A percentile compares a stretch with the other conserved stretches of the same genome.
These are phyloP conservation scores for Wickerhamomyces sp. DNA, from an alignment of 1,139 yeast genomes.

Conservation along the genomic window DNA sequence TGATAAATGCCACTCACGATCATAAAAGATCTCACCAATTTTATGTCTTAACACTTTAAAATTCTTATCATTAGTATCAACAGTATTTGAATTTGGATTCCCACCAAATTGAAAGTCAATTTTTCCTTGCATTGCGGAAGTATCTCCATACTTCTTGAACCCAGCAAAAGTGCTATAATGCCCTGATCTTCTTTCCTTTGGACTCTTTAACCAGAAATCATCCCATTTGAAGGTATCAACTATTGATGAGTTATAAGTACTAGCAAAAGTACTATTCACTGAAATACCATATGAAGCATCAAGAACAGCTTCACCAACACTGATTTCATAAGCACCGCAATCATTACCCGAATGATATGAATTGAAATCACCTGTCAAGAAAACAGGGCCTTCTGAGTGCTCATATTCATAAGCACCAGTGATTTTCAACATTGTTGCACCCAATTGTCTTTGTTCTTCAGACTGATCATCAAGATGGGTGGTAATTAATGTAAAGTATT, in stretches of 20 bases:
- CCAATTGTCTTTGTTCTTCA: slow-evolving; percentile 34
- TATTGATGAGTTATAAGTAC: slow-evolving; percentile 14
- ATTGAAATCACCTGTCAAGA: slow-evolving; percentile 39
- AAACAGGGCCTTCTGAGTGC: slow-evolving; percentile 31
- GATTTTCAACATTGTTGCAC: slow-evolving; percentile 30
- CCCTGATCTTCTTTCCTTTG: slow-evolving; percentile 24
- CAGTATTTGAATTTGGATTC: slow-evolving; percentile 23
- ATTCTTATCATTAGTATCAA: slow-evolving; percentile 3
- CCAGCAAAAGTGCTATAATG: slow-evolving; percentile 37
- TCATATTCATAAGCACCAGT: slow-evolving; percentile 28
- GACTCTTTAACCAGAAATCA: slow-evolving; percentile 22
- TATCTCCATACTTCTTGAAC: slow-evolving; percentile 28
- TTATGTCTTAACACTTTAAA: slow-evolving; percentile 22
- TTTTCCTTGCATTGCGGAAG: slow-evolving; percentile 33
- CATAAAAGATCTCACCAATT: slow-evolving; percentile 27
- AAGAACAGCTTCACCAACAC: no score
- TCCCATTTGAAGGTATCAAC: slow-evolving; percentile 18
- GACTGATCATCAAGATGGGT: slow-evolving; percentile 43
- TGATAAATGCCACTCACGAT: slow-evolving; percentile 30
- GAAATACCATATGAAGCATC: slow-evolving; percentile 14
- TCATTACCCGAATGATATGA: slow-evolving; percentile 28
- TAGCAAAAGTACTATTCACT: slow-evolving; percentile 18
- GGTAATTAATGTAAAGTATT: slow-evolving; percentile 33
- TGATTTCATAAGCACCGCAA: slow-evolving; percentile 30
- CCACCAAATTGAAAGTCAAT: slow-evolving; percentile 34